phyloP scores from a whole-genome alignment of 108 stramenopile species.

The Fragilaria crotonensis region DNA sequence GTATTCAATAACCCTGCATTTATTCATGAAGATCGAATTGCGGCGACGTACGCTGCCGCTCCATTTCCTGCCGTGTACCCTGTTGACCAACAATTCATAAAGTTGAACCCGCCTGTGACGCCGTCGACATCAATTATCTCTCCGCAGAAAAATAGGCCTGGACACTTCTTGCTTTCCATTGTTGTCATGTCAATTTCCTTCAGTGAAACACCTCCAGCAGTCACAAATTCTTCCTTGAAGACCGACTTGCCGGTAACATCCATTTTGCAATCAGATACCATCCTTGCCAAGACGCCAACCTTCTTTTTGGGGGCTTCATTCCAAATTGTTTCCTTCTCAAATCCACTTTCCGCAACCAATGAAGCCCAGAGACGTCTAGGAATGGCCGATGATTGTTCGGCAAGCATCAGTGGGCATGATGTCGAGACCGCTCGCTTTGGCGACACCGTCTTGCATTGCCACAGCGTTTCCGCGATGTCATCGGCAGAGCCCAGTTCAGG shows the following conservation, averaged over 20 bases:
- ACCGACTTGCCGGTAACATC: conserved; percentile 43
- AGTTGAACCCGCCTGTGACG: conserved; percentile 73
- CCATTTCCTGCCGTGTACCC: conserved; percentile 49
- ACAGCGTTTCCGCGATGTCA: conserved; percentile 36
- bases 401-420: conserved; percentile 39
- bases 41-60: conserved; percentile 28
- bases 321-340: conserved; percentile 44
- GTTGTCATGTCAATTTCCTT: conserved; percentile 60
- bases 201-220: conserved; percentile 64
- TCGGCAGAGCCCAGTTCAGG: conserved; percentile 24
- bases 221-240: conserved; percentile 81
- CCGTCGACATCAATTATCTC: conserved; percentile 78
- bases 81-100: conserved; percentile 69
- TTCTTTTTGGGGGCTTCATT: conserved; percentile 58
- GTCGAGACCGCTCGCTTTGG: conserved; percentile 52
- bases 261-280: conserved; percentile 20
- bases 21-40: too few relatives aligned
- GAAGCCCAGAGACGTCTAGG: conserved; percentile 22
- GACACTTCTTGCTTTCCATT: conserved; percentile 54
- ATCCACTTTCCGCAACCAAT: conserved; percentile 34
- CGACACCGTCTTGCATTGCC: conserved; percentile 15
- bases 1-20: too few relatives aligned
- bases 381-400: conserved; percentile 29
- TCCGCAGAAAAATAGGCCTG: conserved; percentile 63
- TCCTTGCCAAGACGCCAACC: conserved; percentile 46